Base-by-base conservation (phyloP, 129 eudicot genomes). In the Flaveria robusta region DNA sequence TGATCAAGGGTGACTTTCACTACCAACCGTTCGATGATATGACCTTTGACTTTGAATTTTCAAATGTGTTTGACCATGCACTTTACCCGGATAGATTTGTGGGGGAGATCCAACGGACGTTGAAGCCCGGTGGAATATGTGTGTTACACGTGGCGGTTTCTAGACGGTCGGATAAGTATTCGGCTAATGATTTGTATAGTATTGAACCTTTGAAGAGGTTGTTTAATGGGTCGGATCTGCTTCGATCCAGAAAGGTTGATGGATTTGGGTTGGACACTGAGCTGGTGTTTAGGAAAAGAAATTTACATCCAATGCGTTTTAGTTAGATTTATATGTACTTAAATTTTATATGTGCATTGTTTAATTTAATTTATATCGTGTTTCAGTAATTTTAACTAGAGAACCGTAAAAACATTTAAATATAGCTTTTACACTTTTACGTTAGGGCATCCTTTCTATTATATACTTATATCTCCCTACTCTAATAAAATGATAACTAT, bases 201-300 rank as follows among this genome's bases (percentile, higher is more conserved):
- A 74, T 86, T 20, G 82, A 81, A 8, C 95, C 97, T 70, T 78
- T 91, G 77, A 80, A 72, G 83, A 70, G n/a, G 83, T 43, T 91
- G 86, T 86, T 88, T 75, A 80, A 59, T 19, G 73, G 83, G 77
- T 88, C 90, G 63, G 86, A 88, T 49, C 27, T 91, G 83, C 87
- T 88, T 70, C 85, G 51, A 31, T 81, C 82, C 12, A 71, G 91
- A 76, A 76, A 75, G 60, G 85, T 88, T 56, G 97, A 91, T 46
- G 92, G 92, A 85, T 88, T 91, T 73, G 97, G 97, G 72, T 85
- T 91, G 87, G 95, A 88, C 39, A 88, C 92, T 19, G 97, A 91
- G 75, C 83, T 91, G 62, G 82, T 88, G 4, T 91, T 91, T 18
- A 81, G 88, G 70, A 86, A 86, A 85, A 74, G 58, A 62, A 72